These are phyloP conservation scores for Avena eriantha DNA, from an alignment of 176 grass and related monocot genomes.

Conservation along the genomic window DNA sequence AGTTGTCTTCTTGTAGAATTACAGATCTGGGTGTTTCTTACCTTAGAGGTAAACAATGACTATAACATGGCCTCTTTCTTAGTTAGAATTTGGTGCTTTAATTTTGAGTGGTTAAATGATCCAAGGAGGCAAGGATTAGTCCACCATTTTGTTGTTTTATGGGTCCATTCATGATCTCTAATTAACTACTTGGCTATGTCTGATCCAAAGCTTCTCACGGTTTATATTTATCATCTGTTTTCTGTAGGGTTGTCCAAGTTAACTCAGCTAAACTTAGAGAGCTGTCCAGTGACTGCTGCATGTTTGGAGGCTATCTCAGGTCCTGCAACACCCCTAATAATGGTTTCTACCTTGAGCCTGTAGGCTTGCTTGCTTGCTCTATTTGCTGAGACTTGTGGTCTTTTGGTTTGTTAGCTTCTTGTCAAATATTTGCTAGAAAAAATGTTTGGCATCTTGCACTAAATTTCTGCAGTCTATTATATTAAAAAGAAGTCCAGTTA, in stretches of 20 bases:
- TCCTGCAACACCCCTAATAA: constrained; percentile 36
- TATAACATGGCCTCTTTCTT: neutral
- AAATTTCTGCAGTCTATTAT: neutral
- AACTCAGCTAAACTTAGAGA: constrained; percentile 74
- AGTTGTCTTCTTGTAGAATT: constrained; percentile 78
- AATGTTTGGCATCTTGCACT: neutral
- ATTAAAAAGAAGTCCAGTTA: neutral
- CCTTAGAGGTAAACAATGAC: constrained; percentile 69
- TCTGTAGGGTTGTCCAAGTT: constrained; percentile 75
- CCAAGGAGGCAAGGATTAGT: neutral
- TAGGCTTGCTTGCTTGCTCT: constrained; percentile 16
- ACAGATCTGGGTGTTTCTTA: constrained; percentile 81
- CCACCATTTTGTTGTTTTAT: constrained; percentile 12
- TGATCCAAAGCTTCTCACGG: constrained; percentile 1
- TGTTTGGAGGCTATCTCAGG: constrained; percentile 92
- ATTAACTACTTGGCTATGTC: neutral
- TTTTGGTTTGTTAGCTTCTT: neutral
- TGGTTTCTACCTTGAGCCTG: neutral
- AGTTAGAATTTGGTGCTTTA: constrained; percentile 15
- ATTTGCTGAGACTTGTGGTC: neutral
- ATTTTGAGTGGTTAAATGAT: neutral
- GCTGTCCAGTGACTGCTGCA: constrained; percentile 76
- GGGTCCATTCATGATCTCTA: neutral
- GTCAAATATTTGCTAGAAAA: neutral
- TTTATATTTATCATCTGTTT: constrained; percentile 17